These are phyloP conservation scores for Microstroma glucosiphilum DNA, from an alignment of 1,284 basidiomycete genomes.

Conservation along the genomic window DNA sequence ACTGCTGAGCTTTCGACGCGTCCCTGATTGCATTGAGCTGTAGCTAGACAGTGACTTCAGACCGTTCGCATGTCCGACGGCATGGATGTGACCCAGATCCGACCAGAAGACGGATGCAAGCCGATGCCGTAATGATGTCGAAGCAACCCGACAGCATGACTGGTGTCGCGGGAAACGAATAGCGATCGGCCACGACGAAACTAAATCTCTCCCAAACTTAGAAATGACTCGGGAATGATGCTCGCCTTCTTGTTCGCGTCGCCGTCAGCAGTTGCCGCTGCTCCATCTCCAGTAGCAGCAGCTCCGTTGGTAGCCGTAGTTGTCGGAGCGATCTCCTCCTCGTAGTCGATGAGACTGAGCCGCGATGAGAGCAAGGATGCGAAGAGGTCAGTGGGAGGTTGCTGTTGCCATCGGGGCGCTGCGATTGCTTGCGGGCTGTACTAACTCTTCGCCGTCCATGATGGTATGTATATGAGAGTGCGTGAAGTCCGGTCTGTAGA, in stretches of 20 bases:
- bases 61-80: too few relatives aligned
- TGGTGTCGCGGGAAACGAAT: not conserved
- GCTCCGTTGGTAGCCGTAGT: conserved; percentile 32
- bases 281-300: conserved; percentile 28
- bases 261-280: conserved; percentile 29
- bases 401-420: not conserved
- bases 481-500: too few relatives aligned
- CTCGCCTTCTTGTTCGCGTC: conserved; percentile 49
- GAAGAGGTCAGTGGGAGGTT: not conserved
- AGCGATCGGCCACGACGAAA: not conserved
- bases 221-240: conserved; percentile 16
- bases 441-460: conserved; percentile 52
- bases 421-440: conserved; percentile 9
- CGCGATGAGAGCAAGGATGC: conserved; percentile 2
- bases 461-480: conserved; percentile 9
- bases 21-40: too few relatives aligned
- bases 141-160: not conserved
- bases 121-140: not conserved
- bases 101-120: too few relatives aligned
- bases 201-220: not conserved
- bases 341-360: conserved; percentile 50
- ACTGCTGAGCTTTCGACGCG: too few relatives aligned
- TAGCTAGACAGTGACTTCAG: too few relatives aligned
- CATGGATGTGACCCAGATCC: too few relatives aligned
- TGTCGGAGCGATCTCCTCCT: conserved; percentile 48